Conservation (phyloP, 2,329 filamentous ascomycete species). For the Colletotrichum ledebouriae region DNA sequence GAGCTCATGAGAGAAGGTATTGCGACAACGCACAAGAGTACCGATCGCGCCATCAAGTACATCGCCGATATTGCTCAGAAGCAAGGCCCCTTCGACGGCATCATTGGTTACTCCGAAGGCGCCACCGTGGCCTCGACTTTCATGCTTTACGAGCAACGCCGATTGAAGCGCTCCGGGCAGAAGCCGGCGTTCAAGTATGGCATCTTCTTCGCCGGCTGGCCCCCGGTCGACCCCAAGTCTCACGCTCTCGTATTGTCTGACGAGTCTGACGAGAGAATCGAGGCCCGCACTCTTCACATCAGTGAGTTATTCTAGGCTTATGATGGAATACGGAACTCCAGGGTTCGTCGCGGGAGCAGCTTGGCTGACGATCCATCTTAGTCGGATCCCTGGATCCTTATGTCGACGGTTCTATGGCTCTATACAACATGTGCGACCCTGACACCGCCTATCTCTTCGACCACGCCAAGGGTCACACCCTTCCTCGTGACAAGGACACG, state of each 20-base stretch:
- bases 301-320: conserved; percentile 51
- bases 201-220: conserved; percentile 68
- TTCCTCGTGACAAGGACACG: conserved; percentile 66
- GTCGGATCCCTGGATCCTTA: conserved; percentile 71
- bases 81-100: conserved; percentile 62
- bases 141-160: conserved; percentile 63
- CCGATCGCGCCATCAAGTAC: conserved; percentile 57
- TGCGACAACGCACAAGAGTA: conserved; percentile 54
- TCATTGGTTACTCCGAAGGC: conserved; percentile 73
- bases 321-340: background rate
- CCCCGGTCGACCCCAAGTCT: conserved; percentile 59
- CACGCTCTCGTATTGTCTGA: conserved; percentile 63
- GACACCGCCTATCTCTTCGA: conserved; percentile 73
- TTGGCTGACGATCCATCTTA: conserved; percentile 45
- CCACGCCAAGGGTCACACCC: conserved; percentile 74
- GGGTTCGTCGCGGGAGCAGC: background rate
- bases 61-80: conserved; percentile 61
- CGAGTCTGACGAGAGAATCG: conserved; percentile 62
- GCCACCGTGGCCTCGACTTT: conserved; percentile 67
- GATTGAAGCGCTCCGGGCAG: conserved; percentile 43
- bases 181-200: conserved; percentile 60
- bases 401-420: conserved; percentile 69
- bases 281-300: conserved; percentile 66
- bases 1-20: conserved; percentile 59
- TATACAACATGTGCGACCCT: conserved; percentile 72